Conservation (phyloP, 352 stramenopile species). For the Phytopythium helicoides region DNA sequence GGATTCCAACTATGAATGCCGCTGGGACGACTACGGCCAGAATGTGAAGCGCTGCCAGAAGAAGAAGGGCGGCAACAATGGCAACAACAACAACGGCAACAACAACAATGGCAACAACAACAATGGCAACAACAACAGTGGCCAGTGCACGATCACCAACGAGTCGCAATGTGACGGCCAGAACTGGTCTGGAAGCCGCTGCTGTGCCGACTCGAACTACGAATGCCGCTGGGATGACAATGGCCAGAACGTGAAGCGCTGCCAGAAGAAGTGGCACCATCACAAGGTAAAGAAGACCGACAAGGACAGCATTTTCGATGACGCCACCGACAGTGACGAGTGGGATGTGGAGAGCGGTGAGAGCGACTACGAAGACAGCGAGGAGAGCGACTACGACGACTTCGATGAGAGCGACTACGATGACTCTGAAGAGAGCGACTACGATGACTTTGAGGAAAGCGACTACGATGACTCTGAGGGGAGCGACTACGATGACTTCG, state of each 20-base stretch:
- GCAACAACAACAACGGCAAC: neutral
- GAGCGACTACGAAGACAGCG: conserved; percentile 1
- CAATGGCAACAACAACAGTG: conserved; percentile 8
- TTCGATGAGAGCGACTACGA: too few relatives aligned
- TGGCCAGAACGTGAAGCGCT: conserved; percentile 25
- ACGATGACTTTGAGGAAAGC: too few relatives aligned
- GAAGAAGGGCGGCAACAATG: conserved; percentile 3
- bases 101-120: neutral
- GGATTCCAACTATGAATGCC: conserved; percentile 9
- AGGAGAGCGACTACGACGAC: too few relatives aligned
- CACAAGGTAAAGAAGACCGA: too few relatives aligned
- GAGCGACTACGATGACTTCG: too few relatives aligned
- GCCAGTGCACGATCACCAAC: conserved; percentile 25
- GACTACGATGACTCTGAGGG: too few relatives aligned
- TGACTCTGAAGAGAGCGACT: too few relatives aligned
- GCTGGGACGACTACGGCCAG: conserved; percentile 6
- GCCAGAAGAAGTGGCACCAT: too few relatives aligned
- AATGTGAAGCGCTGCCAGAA: conserved; percentile 13
- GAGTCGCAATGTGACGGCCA: conserved; percentile 33
- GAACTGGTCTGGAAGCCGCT: conserved; percentile 33
- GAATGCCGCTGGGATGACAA: conserved; percentile 32
- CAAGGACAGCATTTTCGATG: too few relatives aligned
- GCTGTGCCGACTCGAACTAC: conserved; percentile 30
- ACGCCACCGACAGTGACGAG: conserved; percentile 3
- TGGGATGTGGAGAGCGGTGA: conserved; percentile 2